Percentiles rank a stretch among this genome's conserved stretches.
phyloP scores from a whole-genome alignment of 2,329 filamentous ascomycete genomes.

The Alternaria sp. region DNA sequence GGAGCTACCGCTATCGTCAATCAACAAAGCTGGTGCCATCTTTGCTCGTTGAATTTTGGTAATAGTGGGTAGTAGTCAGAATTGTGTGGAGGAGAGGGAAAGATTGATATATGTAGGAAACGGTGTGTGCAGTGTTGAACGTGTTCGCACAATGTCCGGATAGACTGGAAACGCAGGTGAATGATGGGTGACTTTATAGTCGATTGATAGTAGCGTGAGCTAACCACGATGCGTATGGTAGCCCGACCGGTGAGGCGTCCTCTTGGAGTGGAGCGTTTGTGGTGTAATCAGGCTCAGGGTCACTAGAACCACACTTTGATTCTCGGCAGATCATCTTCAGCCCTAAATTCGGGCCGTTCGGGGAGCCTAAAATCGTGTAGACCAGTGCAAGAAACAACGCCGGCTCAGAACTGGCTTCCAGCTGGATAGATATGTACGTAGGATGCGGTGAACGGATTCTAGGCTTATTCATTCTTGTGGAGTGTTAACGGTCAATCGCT shows the following conservation, averaged over 20 bases:
- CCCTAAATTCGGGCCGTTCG: constrained; percentile 2
- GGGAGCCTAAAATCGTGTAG: neutral
- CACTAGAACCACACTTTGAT: constrained; percentile 7
- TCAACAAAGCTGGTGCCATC: constrained; percentile 12
- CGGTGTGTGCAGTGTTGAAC: neutral
- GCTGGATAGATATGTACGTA: neutral
- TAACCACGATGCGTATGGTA: constrained; percentile 10
- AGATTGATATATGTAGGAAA: neutral
- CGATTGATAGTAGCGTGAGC: constrained; percentile 15
- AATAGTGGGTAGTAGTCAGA: neutral
- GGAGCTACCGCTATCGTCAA: constrained; percentile 2
- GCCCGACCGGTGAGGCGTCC: constrained; percentile 13
- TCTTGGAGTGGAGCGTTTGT: constrained; percentile 11
- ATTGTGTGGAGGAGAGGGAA: neutral
- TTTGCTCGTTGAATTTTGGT: neutral
- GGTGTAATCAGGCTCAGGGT: constrained; percentile 16
- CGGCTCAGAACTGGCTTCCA: neutral
- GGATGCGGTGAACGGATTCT: constrained; percentile 7
- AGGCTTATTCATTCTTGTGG: constrained; percentile 11
- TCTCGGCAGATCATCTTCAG: constrained; percentile 11
- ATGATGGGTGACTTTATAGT: constrained; percentile 16
- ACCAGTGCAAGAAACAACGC: neutral
- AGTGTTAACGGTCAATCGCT: constrained; percentile 19
- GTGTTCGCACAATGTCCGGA: neutral
- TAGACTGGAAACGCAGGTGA: neutral